Evolutionary conservation across 257 asterid species (phyloP), one percentile per base, ranked within the genome.

Genomic region (Solanum boliviense): DNA sequence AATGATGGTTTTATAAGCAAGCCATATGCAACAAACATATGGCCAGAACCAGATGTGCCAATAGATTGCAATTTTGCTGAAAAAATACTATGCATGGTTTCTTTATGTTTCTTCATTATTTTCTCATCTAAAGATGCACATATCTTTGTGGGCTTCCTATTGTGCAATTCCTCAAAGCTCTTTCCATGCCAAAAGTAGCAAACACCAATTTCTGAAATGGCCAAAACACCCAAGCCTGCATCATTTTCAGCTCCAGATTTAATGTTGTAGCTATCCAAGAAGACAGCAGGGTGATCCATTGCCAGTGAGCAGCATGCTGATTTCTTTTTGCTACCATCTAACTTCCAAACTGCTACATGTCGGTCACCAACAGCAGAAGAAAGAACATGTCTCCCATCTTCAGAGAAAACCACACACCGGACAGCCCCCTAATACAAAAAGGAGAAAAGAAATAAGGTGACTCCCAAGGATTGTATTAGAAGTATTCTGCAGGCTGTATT

Each of bases 221-320:
- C 98, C 92, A 97, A 83, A 90, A 95, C 92, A 65, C 95, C 94
- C 60, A 97, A 89, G 81, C 95, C 92, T 32, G 90, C 86, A 88
- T 93, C 84, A 41, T 93, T 94, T 89, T 38, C 87, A 87, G 91
- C 91, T 88, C 85, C 91, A 86, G 88, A 84, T 71, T 44, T 68
- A 60, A 86, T 34, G 82, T 87, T 88, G 89, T 86, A 93, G 93
- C 94, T 87, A 87, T 95, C 99, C 93, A 97, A 90, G 91, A 93
- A 95, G 44, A 95, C 91, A 86, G 99, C 96, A 38, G 99, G 98
- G 88, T 97, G 98, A 88, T 97, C 98, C 99, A 97, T 94, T 13
- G 97, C 92, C 75, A 95, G 98, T 68, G 90, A 88, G 79, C 92
- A 91, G 78, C 91, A 92, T 3, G 94, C 94, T n/a, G 98, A 90